Evolutionary conservation across 2,329 filamentous ascomycete genomes (phyloP), one percentile per base, ranked within the genome.

Genomic region (Aspergillus candidus): DNA sequence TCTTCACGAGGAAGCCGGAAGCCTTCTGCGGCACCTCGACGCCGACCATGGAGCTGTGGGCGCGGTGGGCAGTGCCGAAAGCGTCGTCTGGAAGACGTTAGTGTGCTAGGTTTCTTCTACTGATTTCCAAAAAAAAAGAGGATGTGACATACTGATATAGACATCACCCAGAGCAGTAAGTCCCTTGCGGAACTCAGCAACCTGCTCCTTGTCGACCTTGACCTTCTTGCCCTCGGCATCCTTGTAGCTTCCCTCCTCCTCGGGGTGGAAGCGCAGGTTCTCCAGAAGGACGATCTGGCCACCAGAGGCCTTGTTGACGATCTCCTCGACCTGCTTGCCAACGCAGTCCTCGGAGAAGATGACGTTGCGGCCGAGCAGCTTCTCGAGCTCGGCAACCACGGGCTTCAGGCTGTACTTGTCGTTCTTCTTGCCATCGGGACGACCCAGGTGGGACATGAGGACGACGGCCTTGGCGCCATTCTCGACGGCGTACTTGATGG

Each of bases 31-130:
- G 90, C 38, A 98, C 84, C 56, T 96, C 83, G 53, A 96, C 80
- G 63, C 93, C 93, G 61, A 98, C 93, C 93, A 98, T 98, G 70
- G 91, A 97, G 71, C 89, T 96, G 82, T 98, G 93, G 38, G 88
- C 93, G 69, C 93, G 88, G 78, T 98, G 93, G 49, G 93, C 93
- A 50, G 93, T 98, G 71, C 93, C 93, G 68, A 98, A 98, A 51
- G 94, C 93, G 64, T 98, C 93, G 73, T 98, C 88, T 94, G 45
- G 6, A 12, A 15, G 34, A 14, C 11, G 10, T 35, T 34, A 18
- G 32, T 40, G 46, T 15, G 12, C 38, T 42, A 38, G 36, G 17
- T 27, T 14, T 22, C 18, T 17, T 18, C n/a, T n/a, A n/a, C n/a
- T n/a, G n/a, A n/a, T n/a, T n/a, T n/a, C n/a, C n/a, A n/a, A n/a